Conservation (phyloP, 768 basidiomycete species). For the Rhizopogon vesiculosus region DNA sequence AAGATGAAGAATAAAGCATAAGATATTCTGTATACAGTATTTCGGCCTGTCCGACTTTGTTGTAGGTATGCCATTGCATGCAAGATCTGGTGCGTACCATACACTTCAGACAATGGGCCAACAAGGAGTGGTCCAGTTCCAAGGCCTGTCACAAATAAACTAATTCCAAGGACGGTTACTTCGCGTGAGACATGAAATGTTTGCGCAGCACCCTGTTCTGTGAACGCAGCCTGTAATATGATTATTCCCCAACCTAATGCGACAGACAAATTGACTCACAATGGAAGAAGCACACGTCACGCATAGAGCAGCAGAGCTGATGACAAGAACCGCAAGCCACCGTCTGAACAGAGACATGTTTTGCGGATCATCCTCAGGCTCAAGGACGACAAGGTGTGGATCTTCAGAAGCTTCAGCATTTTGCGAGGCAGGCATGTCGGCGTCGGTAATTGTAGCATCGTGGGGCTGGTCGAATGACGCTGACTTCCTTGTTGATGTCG, state of each 20-base stretch:
- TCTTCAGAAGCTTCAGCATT: slow-evolving; percentile 1
- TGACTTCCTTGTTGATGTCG: slow-evolving; percentile 7
- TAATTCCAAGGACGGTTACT: slow-evolving; percentile 45
- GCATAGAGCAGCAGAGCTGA: slow-evolving; percentile 43
- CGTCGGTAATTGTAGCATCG: slow-evolving; percentile 6
- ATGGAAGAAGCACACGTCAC: slow-evolving; percentile 54
- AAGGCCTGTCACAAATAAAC: slow-evolving; percentile 39
- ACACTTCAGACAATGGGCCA: slow-evolving; percentile 39
- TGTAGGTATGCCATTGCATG: not conserved
- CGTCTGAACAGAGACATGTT: slow-evolving; percentile 34
- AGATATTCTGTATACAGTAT: slow-evolving; percentile 56
- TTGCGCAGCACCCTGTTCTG: slow-evolving; percentile 53
- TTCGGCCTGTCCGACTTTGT: slow-evolving; percentile 42
- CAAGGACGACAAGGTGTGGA: slow-evolving; percentile 30
- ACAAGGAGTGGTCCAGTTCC: slow-evolving; percentile 30
- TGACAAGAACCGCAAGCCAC: slow-evolving; percentile 44
- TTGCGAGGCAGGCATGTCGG: not conserved
- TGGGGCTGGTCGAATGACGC: slow-evolving; percentile 2
- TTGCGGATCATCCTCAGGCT: slow-evolving; percentile 39
- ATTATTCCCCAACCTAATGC: not conserved
- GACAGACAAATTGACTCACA: slow-evolving; percentile 28
- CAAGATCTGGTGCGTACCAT: slow-evolving; percentile 12
- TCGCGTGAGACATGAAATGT: slow-evolving; percentile 50
- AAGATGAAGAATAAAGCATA: slow-evolving; percentile 59
- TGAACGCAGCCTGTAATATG: slow-evolving; percentile 46